Percentiles rank a stretch among this genome's conserved stretches.
phyloP scores from a whole-genome alignment of 371 early-diverging fungal species.

The Lichtheimia corymbifera region DNA sequence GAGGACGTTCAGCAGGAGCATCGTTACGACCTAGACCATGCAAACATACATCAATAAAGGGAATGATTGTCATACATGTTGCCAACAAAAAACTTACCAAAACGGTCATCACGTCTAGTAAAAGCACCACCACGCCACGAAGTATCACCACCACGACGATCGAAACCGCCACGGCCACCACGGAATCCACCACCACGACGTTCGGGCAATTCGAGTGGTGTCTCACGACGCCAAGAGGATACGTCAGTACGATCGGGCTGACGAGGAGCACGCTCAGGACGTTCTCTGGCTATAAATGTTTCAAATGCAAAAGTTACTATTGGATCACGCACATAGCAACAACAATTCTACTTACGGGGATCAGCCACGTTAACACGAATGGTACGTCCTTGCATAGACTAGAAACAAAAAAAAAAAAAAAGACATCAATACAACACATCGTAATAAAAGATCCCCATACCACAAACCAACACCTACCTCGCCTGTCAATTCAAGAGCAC shows the following conservation, averaged over 20 bases:
- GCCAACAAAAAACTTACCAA: constrained; percentile 9
- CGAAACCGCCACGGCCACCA: constrained; percentile 41
- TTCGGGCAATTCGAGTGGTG: constrained; percentile 42
- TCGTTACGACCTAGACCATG: constrained; percentile 5
- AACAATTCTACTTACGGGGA: constrained; percentile 60
- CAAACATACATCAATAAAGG: not conserved
- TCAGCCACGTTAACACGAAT: constrained; percentile 90
- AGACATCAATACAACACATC: not conserved
- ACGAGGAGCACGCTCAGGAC: constrained; percentile 33
- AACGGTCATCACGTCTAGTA: constrained; percentile 19
- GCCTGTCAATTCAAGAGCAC: constrained; percentile 74
- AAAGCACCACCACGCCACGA: constrained; percentile 59
- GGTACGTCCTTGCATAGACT: constrained; percentile 62
- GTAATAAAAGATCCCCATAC: not conserved
- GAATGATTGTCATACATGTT: not conserved
- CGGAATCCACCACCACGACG: constrained; percentile 45
- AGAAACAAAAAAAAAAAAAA: no score
- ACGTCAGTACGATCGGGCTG: constrained; percentile 52
- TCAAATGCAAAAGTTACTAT: not conserved
- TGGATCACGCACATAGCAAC: not conserved
- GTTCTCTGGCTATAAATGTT: constrained; percentile 32
- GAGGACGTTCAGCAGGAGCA: constrained; percentile 46
- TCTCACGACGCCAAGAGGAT: constrained; percentile 53
- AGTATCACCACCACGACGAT: constrained; percentile 48
- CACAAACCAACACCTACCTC: constrained; percentile 21